phyloP scores from a whole-genome alignment of 2,329 filamentous ascomycete species.

The Exophiala mesophila region DNA sequence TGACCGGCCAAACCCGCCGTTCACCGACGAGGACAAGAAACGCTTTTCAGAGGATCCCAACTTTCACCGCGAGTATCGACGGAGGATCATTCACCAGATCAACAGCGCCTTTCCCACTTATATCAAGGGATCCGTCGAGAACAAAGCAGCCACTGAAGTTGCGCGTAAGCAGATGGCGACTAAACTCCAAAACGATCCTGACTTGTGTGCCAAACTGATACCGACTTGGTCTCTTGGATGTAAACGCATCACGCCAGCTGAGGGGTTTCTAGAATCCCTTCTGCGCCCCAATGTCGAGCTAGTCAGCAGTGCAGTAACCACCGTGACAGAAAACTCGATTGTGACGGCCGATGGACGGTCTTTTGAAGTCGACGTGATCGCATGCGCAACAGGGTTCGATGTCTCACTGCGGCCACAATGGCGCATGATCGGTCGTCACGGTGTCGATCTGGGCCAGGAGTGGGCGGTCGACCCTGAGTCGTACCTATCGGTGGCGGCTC shows the following conservation, averaged over 20 bases:
- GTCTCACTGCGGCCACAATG: slow-evolving; percentile 38
- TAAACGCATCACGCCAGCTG: neutral
- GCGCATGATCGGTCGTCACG: slow-evolving; percentile 34
- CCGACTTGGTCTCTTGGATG: slow-evolving; percentile 27
- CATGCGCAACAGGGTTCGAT: slow-evolving; percentile 40
- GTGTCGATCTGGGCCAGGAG: slow-evolving; percentile 38
- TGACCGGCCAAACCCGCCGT: neutral
- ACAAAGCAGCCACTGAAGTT: slow-evolving; percentile 1
- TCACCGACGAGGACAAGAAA: neutral
- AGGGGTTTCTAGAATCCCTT: slow-evolving; percentile 27
- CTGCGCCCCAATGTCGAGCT: slow-evolving; percentile 33
- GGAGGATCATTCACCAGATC: neutral
- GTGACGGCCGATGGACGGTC: slow-evolving; percentile 22
- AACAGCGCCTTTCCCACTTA: neutral
- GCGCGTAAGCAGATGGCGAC: slow-evolving; percentile 7
- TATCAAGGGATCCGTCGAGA: slow-evolving; percentile 3
- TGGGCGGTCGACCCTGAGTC: slow-evolving; percentile 35
- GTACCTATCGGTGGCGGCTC: slow-evolving; percentile 27
- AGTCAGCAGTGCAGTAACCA: slow-evolving; percentile 32
- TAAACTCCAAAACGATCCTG: slow-evolving; percentile 21
- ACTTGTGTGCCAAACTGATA: slow-evolving; percentile 27
- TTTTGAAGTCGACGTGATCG: slow-evolving; percentile 29
- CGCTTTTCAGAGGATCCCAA: neutral
- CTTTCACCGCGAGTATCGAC: neutral
- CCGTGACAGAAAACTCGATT: slow-evolving; percentile 26